Base-by-base conservation (phyloP, 2,329 filamentous ascomycete genomes). In the Coleophoma eucalyptorum region DNA sequence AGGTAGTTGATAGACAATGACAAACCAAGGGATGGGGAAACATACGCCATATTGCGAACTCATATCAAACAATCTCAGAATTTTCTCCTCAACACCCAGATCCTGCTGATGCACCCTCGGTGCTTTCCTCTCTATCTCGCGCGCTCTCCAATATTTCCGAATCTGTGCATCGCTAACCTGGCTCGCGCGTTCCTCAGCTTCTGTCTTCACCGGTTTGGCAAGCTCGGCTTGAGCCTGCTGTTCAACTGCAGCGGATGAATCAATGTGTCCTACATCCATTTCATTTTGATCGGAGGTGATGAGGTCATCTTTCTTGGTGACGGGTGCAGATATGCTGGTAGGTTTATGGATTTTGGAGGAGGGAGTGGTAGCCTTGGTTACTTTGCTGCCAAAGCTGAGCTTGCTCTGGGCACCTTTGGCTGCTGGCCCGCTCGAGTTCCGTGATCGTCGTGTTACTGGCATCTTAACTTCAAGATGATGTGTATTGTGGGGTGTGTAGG, bases 1-100 rank as follows among this genome's bases (percentile, higher is more conserved):
- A 32, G 33, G 37, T 20, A 26, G 6, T 5, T 26, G 18, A 19
- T 38, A 6, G n/a, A 5, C 13, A 40, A n/a, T 26, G 16, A n/a
- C 34, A 13, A 31, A 38, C 33, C 41, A 46, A 5, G 8, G 33
- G 46, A 44, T 18, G 49, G 5, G 42, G 48, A 13, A 49, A 83
- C 89, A 74, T 82, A 96, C 91, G 50, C 94, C 94, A 67, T 89
- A 99, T 63, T 96, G 89, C 53, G 81, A 89, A 64, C 86, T 94
- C 58, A 96, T 87, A 67, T 99, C 94, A 70, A 94, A 99, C 67
- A 96, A 89, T 56, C 93, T 78, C 62, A 97, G 70, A 21, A 97
- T 83, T 75, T 93, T 96, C 76, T 97, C 92, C 50, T 87, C 78
- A 43, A 88, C 58, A 11, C 76, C 79, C 59, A 97, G 65, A 2